phyloP scores from a whole-genome alignment of 1,139 yeast species.

The Casaregolazyma lundiana region DNA sequence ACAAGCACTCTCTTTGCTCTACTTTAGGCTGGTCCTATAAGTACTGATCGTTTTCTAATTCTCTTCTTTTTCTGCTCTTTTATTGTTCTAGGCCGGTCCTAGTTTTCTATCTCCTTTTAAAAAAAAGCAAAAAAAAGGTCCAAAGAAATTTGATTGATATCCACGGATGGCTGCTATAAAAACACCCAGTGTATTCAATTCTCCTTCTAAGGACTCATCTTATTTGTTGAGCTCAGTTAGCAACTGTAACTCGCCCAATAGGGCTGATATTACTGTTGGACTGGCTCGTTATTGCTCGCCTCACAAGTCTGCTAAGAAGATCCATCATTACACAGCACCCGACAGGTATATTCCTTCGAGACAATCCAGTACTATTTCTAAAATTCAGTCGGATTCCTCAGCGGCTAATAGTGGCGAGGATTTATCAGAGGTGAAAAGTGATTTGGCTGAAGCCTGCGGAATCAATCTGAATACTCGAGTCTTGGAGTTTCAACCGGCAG shows the following conservation, averaged over 20 bases:
- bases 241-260: slow-evolving; percentile 39
- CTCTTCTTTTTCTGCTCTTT: slow-evolving; percentile 1
- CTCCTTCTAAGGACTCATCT: slow-evolving; percentile 16
- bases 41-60: background rate
- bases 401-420: slow-evolving; percentile 12
- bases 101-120: slow-evolving; percentile 8
- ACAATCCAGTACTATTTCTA: slow-evolving; percentile 41
- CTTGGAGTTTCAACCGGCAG: slow-evolving; percentile 78
- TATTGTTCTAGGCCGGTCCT: slow-evolving; percentile 10
- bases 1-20: background rate
- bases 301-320: slow-evolving; percentile 6
- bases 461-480: slow-evolving; percentile 79
- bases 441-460: slow-evolving; percentile 92
- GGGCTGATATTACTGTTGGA: slow-evolving; percentile 33
- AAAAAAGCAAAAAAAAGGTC: slow-evolving; percentile 12
- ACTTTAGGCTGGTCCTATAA: slow-evolving; percentile 11
- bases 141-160: too few species aligned
- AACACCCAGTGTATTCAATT: slow-evolving; percentile 5
- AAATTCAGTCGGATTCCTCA: slow-evolving; percentile 27
- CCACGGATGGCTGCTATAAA: slow-evolving; percentile 8
- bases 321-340: slow-evolving; percentile 23
- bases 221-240: slow-evolving; percentile 20
- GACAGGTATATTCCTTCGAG: slow-evolving; percentile 50
- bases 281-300: slow-evolving; percentile 11
- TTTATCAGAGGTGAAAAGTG: slow-evolving; percentile 59